These are phyloP conservation scores for Mucor plumbeus DNA, from an alignment of 371 early-diverging fungal species.

Conservation along the genomic window DNA sequence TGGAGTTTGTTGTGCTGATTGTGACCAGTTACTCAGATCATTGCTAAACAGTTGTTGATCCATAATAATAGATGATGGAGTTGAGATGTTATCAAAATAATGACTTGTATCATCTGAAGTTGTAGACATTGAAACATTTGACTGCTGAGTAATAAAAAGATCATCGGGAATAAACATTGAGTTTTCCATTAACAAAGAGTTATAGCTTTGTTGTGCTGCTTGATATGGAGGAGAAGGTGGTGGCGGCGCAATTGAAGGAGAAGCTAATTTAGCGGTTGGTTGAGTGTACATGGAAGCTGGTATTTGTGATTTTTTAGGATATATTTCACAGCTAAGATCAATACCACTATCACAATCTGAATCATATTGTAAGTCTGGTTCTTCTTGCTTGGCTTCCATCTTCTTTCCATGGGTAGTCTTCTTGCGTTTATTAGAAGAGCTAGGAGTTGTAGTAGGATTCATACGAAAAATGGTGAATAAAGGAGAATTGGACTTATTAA, in stretches of 20 bases:
- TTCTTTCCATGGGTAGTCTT: neutral
- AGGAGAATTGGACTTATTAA: constrained; percentile 2
- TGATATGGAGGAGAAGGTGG: neutral
- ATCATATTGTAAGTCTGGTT: constrained; percentile 1
- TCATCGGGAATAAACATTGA: neutral
- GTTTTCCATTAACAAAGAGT: neutral
- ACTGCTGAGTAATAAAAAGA: neutral
- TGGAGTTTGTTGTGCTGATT: neutral
- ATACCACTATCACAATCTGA: constrained; percentile 36
- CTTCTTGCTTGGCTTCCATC: constrained; percentile 1
- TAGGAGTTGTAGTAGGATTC: constrained; percentile 13
- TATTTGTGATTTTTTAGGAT: neutral
- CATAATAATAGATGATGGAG: neutral
- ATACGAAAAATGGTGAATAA: constrained; percentile 30
- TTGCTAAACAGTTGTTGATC: neutral
- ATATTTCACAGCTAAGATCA: constrained; percentile 8
- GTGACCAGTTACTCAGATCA: neutral
- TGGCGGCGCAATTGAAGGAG: neutral
- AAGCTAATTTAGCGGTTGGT: neutral
- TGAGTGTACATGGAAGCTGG: neutral
- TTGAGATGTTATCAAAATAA: neutral
- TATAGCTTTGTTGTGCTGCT: neutral
- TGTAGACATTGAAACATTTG: neutral
- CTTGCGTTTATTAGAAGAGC: neutral
- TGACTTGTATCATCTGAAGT: neutral